These are phyloP conservation scores for Kalanchoe fedtschenkoi DNA, from an alignment of 164 flowering plant genomes.

Conservation along the genomic window DNA sequence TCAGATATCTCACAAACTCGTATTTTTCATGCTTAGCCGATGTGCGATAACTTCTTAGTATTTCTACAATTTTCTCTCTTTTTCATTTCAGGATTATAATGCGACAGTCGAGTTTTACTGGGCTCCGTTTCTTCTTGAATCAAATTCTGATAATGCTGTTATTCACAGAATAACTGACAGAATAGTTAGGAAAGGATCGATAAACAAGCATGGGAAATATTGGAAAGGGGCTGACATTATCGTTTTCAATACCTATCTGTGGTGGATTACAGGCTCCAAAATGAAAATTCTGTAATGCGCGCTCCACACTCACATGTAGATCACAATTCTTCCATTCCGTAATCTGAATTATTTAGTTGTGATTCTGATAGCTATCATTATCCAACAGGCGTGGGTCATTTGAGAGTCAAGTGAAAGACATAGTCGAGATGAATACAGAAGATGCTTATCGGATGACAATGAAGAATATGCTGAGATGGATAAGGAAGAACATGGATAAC, in stretches of 20 bases:
- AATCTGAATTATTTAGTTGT: background rate
- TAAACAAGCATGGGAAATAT: slow-evolving; percentile 43
- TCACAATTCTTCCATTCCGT: background rate
- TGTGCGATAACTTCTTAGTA: background rate
- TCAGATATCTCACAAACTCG: background rate
- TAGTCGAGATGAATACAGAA: slow-evolving; percentile 35
- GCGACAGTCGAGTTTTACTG: slow-evolving; percentile 93
- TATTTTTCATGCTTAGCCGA: background rate
- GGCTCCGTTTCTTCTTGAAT: slow-evolving; percentile 94
- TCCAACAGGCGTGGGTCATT: slow-evolving; percentile 47
- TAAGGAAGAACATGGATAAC: slow-evolving; percentile 39
- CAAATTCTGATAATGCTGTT: slow-evolving; percentile 59
- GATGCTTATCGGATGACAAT: slow-evolving; percentile 59
- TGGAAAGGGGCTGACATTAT: slow-evolving; percentile 64
- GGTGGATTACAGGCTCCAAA: slow-evolving; percentile 69
- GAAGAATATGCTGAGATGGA: slow-evolving; percentile 78
- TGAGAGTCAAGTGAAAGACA: slow-evolving; percentile 38
- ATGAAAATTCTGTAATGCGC: slow-evolving; percentile 41
- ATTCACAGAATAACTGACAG: slow-evolving; percentile 51
- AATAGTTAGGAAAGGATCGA: slow-evolving; percentile 51
- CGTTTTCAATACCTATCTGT: slow-evolving; percentile 62
- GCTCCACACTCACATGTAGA: background rate
- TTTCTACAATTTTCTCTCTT: slow-evolving; percentile 5
- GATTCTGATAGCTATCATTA: background rate
- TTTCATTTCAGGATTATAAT: slow-evolving; percentile 58